These are phyloP conservation scores for Phyllosticta capitalensis DNA, from an alignment of 2,329 filamentous ascomycete genomes.

Conservation along the genomic window DNA sequence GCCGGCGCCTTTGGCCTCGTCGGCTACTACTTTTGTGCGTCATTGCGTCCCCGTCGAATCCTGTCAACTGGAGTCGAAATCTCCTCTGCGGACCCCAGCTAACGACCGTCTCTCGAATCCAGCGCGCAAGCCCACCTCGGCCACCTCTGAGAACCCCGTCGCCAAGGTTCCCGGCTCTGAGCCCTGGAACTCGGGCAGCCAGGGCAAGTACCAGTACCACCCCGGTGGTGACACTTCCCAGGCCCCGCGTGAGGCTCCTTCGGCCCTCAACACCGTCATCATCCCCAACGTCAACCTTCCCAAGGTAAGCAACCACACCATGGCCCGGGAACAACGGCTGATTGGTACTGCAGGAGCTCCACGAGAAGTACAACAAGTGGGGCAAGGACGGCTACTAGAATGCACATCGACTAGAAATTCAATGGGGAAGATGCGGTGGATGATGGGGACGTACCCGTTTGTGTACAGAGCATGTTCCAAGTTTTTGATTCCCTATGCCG, in stretches of 20 bases:
- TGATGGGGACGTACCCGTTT: neutral
- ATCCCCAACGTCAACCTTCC: constrained; percentile 89
- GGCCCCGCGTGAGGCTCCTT: constrained; percentile 79
- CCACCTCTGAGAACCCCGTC: constrained; percentile 72
- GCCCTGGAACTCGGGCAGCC: constrained; percentile 70
- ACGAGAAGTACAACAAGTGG: constrained; percentile 99
- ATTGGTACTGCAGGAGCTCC: constrained; percentile 55
- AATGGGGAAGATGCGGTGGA: neutral
- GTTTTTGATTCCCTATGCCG: constrained; percentile 5
- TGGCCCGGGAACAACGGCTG: neutral
- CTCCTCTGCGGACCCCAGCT: neutral
- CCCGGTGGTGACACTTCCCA: constrained; percentile 72
- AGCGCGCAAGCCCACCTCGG: constrained; percentile 76
- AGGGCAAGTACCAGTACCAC: constrained; percentile 55
- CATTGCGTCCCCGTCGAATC: constrained; percentile 2
- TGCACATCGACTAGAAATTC: constrained; percentile 4
- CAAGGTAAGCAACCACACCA: constrained; percentile 38
- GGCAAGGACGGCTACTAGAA: constrained; percentile 81
- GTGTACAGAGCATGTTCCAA: constrained; percentile 6
- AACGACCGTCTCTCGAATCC: constrained; percentile 13
- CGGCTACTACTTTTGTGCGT: constrained; percentile 77
- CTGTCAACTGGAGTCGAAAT: neutral
- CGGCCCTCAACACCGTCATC: constrained; percentile 89
- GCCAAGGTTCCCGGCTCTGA: constrained; percentile 66
- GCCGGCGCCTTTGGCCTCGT: constrained; percentile 76